A percentile compares a stretch with the other conserved stretches of the same genome.
Evolutionary conservation across 2,329 filamentous ascomycete genomes (phyloP).

Genomic region (Trichophyton verrucosum): DNA sequence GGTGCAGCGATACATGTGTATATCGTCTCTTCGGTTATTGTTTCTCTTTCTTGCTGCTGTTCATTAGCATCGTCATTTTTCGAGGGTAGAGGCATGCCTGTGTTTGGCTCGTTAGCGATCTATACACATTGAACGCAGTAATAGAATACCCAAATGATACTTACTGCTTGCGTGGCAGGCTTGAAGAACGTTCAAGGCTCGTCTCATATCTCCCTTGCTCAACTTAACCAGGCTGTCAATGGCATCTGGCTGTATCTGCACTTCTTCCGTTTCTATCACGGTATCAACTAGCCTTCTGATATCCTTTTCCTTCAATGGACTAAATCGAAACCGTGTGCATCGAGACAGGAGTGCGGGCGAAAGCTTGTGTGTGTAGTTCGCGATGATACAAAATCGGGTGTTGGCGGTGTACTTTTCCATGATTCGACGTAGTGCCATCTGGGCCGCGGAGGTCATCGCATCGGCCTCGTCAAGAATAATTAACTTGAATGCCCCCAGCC

Average conservation of each 20-base stretch:
- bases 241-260: constrained; percentile 71
- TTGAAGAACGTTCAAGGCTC: constrained; percentile 88
- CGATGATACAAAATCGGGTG: constrained; percentile 94
- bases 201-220: constrained; percentile 91
- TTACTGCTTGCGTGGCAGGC: constrained; percentile 89
- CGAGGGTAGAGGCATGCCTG: constrained; percentile 55
- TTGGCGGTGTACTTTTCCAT: constrained; percentile 99
- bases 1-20: constrained; percentile 97
- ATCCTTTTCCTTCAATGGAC: constrained; percentile 76
- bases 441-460: constrained; percentile 96
- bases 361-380: constrained; percentile 97
- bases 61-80: constrained; percentile 48
- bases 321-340: constrained; percentile 92
- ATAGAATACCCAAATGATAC: constrained; percentile 14
- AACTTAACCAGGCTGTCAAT: constrained; percentile 71
- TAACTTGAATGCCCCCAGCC: constrained; percentile 72
- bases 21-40: constrained; percentile 82
- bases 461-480: constrained; percentile 98
- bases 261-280: constrained; percentile 74
- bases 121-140: background rate
- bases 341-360: constrained; percentile 83
- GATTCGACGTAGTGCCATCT: constrained; percentile 91
- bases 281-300: constrained; percentile 76
- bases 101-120: constrained; percentile 8
- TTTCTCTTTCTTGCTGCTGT: constrained; percentile 54